Conservation (phyloP, 345 rosid genomes). For the Acer yangbiense region DNA sequence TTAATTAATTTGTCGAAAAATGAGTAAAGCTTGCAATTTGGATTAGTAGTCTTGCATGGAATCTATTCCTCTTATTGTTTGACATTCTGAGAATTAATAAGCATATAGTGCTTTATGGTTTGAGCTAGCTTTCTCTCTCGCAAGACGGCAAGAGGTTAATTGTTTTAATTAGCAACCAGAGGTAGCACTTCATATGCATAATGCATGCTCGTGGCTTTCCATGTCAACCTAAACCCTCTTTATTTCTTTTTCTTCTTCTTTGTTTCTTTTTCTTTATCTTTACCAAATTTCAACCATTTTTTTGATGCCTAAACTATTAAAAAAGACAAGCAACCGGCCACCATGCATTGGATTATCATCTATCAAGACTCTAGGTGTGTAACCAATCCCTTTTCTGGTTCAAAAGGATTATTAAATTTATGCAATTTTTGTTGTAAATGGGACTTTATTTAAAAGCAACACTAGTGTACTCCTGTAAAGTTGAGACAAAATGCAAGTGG, state of each 20-base stretch:
- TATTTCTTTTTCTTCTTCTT: background rate
- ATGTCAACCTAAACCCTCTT: constrained; percentile 9
- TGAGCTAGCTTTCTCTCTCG: background rate
- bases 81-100: background rate
- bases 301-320: background rate
- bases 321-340: background rate
- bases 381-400: background rate
- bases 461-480: background rate
- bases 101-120: background rate
- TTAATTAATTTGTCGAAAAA: background rate
- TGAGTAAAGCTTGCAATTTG: background rate
- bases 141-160: background rate
- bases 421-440: constrained; percentile 3
- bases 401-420: constrained; percentile 17
- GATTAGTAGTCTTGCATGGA: background rate
- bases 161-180: background rate
- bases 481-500: constrained; percentile 16
- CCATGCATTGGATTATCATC: background rate
- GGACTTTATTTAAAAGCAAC: constrained; percentile 19
- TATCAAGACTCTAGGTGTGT: background rate
- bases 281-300: constrained; percentile 14
- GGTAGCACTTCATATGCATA: background rate
- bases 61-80: background rate
- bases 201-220: background rate
- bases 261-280: background rate